Percentiles rank a stretch among this genome's conserved stretches.
These are phyloP conservation scores for Leccinum ochraceum DNA, from an alignment of 768 basidiomycete genomes.

Conservation along the genomic window DNA sequence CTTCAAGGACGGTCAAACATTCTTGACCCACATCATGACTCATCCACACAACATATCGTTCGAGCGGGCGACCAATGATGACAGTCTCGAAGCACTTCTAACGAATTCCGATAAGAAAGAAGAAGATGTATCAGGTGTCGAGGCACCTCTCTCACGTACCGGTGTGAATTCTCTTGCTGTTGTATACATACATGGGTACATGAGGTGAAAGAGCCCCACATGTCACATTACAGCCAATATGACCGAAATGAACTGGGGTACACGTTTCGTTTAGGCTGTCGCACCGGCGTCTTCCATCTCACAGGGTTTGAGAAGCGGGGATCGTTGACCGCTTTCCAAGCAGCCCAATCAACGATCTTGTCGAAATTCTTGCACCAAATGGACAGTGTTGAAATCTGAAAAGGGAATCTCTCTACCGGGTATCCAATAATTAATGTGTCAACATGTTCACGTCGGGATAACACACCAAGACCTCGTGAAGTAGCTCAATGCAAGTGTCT, in stretches of 20 bases:
- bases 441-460: slow-evolving; percentile 11
- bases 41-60: neutral
- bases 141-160: too few relatives aligned
- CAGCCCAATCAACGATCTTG: slow-evolving; percentile 83
- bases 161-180: neutral
- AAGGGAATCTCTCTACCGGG: neutral
- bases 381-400: slow-evolving; percentile 5
- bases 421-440: slow-evolving; percentile 7
- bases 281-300: neutral
- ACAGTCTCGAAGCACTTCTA: neutral
- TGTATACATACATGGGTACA: too few relatives aligned
- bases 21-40: neutral
- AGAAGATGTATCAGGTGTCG: too few relatives aligned
- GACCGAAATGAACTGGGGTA: too few relatives aligned
- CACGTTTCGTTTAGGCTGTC: neutral
- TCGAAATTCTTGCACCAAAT: slow-evolving; percentile 64
- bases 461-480: slow-evolving; percentile 14
- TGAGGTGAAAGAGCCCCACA: too few relatives aligned
- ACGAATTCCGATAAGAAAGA: neutral
- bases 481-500: slow-evolving; percentile 10
- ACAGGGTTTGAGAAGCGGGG: neutral
- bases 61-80: neutral
- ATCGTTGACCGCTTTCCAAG: neutral
- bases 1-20: too few relatives aligned
- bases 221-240: too few relatives aligned